Conservation (phyloP, 108 stramenopile genomes). For the Skeletonema tropicum region DNA sequence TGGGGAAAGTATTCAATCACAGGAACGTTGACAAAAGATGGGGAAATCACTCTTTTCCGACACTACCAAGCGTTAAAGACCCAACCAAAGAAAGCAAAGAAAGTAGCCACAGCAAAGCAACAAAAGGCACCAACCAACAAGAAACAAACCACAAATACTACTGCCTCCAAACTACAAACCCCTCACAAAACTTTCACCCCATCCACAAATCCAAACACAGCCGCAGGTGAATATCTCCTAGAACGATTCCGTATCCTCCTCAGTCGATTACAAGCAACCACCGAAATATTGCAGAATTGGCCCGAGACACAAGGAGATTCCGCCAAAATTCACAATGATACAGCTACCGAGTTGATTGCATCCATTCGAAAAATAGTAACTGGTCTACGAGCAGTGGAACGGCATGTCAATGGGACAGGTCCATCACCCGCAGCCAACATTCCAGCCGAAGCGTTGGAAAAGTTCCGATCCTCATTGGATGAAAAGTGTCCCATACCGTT, state of each 20-base stretch:
- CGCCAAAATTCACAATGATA: constrained; percentile 65
- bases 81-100: constrained; percentile 19
- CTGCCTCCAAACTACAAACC: neutral
- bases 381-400: constrained; percentile 61
- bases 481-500: constrained; percentile 68
- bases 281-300: constrained; percentile 77
- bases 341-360: constrained; percentile 67
- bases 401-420: constrained; percentile 52
- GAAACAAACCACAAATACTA: neutral
- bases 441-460: constrained; percentile 24
- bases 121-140: neutral
- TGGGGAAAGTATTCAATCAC: constrained; percentile 89
- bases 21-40: constrained; percentile 70
- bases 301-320: constrained; percentile 66
- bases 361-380: constrained; percentile 54
- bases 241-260: constrained; percentile 72
- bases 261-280: constrained; percentile 52
- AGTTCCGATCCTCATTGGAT: constrained; percentile 55
- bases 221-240: constrained; percentile 48
- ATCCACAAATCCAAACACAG: constrained; percentile 2
- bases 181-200: neutral
- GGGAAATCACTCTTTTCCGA: constrained; percentile 80
- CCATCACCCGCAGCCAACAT: constrained; percentile 29
- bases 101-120: neutral
- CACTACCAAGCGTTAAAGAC: constrained; percentile 59